A percentile compares a stretch with the other conserved stretches of the same genome.
Evolutionary conservation across 2,329 filamentous ascomycete genomes (phyloP).

Genomic region (Exophiala aquamarina): DNA sequence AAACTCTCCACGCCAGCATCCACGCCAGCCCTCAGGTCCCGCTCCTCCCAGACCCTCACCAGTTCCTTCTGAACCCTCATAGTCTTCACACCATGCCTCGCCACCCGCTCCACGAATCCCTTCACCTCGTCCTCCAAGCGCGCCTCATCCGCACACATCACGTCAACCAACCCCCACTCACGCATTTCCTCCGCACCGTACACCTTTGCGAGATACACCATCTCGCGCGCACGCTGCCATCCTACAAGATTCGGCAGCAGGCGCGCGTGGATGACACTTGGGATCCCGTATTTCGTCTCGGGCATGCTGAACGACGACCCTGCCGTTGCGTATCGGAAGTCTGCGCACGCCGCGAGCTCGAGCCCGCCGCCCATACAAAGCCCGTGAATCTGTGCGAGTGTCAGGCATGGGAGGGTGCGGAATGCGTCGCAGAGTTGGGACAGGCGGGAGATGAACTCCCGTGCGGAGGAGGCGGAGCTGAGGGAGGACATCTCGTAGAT

Average conservation of each 20-base stretch:
- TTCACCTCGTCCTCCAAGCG: background rate
- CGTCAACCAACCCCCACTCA: conserved; percentile 22
- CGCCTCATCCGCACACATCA: background rate
- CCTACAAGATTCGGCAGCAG: conserved; percentile 26
- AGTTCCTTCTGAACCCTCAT: conserved; percentile 23
- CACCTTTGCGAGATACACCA: conserved; percentile 19
- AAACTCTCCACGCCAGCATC: conserved; percentile 31
- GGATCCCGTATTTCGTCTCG: conserved; percentile 24
- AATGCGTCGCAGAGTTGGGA: conserved; percentile 27
- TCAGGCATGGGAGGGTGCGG: conserved; percentile 2
- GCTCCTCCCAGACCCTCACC: conserved; percentile 30
- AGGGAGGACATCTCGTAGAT: conserved; percentile 67
- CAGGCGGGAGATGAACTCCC: conserved; percentile 37
- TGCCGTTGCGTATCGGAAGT: conserved; percentile 22
- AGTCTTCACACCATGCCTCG: conserved; percentile 8
- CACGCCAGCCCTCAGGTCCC: conserved; percentile 28
- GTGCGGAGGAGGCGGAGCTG: conserved; percentile 30
- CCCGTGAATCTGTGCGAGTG: conserved; percentile 17
- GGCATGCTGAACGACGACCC: conserved; percentile 24
- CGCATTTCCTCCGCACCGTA: conserved; percentile 8
- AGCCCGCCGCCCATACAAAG: conserved; percentile 21
- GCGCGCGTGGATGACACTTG: conserved; percentile 24
- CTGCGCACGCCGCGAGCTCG: conserved; percentile 26
- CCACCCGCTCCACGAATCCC: background rate
- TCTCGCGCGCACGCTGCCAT: conserved; percentile 23